Conservation (phyloP, 2,329 filamentous ascomycete species). For the Ampelomyces quisqualis region DNA sequence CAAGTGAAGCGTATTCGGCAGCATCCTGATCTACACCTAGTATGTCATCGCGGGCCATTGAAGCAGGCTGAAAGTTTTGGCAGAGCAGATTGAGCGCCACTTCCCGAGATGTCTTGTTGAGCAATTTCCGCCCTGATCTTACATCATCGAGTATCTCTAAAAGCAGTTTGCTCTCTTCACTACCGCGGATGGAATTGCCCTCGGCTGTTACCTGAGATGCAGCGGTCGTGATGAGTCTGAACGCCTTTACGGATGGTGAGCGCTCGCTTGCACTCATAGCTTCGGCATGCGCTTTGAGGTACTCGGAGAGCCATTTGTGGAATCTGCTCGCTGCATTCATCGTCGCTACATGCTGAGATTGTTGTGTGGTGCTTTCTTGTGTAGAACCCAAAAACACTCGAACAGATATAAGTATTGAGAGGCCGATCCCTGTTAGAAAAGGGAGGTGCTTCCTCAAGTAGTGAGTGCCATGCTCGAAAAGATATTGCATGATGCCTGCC, state of each 20-base stretch:
- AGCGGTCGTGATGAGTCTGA: slow-evolving; percentile 66
- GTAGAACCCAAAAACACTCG: slow-evolving; percentile 72
- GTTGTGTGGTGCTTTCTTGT: slow-evolving; percentile 79
- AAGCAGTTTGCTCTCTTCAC: slow-evolving; percentile 76
- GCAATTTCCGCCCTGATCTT: slow-evolving; percentile 59
- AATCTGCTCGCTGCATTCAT: slow-evolving; percentile 75
- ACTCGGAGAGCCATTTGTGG: slow-evolving; percentile 73
- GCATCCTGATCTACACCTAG: slow-evolving; percentile 68
- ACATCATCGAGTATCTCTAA: slow-evolving; percentile 78
- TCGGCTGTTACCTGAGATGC: slow-evolving; percentile 66
- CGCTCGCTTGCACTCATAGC: slow-evolving; percentile 20
- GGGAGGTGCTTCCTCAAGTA: slow-evolving; percentile 67
- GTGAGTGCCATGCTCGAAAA: slow-evolving; percentile 66
- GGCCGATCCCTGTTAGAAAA: slow-evolving; percentile 76
- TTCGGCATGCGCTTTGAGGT: slow-evolving; percentile 58
- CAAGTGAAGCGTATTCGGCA: slow-evolving; percentile 60
- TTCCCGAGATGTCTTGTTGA: slow-evolving; percentile 69
- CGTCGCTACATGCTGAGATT: slow-evolving; percentile 76
- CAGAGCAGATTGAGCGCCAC: slow-evolving; percentile 74
- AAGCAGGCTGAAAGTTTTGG: slow-evolving; percentile 67
- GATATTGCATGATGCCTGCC: slow-evolving; percentile 80
- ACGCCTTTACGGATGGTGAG: slow-evolving; percentile 52
- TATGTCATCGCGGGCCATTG: slow-evolving; percentile 63
- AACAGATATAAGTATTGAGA: slow-evolving; percentile 78
- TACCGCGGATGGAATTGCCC: slow-evolving; percentile 68